A percentile compares a stretch with the other conserved stretches of the same genome.
These are phyloP conservation scores for Monosporozyma siamensis DNA, from an alignment of 805 yeast species.

Conservation along the genomic window DNA sequence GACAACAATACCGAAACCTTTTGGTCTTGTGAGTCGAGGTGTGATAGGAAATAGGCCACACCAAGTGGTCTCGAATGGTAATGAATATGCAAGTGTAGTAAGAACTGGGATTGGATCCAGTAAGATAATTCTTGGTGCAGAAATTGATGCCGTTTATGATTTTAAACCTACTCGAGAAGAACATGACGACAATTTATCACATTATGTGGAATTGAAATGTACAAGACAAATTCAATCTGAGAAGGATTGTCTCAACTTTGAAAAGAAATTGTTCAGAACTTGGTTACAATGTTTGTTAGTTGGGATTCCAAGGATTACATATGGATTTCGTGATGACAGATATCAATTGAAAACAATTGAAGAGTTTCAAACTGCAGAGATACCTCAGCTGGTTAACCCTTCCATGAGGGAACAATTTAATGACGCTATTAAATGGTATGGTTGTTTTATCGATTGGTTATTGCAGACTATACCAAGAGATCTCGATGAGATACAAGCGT, in stretches of 20 bases:
- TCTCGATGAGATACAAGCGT: not conserved
- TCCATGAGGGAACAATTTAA: slow-evolving; percentile 51
- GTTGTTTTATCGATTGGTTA: slow-evolving; percentile 22
- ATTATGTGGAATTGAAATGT: slow-evolving; percentile 84
- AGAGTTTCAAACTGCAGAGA: slow-evolving; percentile 62
- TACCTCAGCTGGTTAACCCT: slow-evolving; percentile 52
- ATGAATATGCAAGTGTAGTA: slow-evolving; percentile 73
- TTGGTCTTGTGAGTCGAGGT: slow-evolving; percentile 56
- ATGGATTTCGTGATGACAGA: slow-evolving; percentile 78
- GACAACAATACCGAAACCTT: slow-evolving; percentile 66
- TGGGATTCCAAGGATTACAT: slow-evolving; percentile 69
- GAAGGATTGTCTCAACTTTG: slow-evolving; percentile 54
- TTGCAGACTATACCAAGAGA: slow-evolving; percentile 2
- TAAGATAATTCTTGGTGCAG: slow-evolving; percentile 72
- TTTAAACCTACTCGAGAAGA: slow-evolving; percentile 32
- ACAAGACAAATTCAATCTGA: slow-evolving; percentile 45
- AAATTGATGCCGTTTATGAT: slow-evolving; percentile 89
- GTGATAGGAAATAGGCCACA: slow-evolving; percentile 58
- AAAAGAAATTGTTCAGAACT: slow-evolving; percentile 63
- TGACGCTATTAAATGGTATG: slow-evolving; percentile 76
- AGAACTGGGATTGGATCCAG: slow-evolving; percentile 73
- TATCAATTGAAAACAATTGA: slow-evolving; percentile 58
- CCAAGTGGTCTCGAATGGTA: slow-evolving; percentile 54
- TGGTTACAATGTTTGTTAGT: slow-evolving; percentile 94
- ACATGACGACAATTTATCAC: slow-evolving; percentile 41